These are phyloP conservation scores for Hyphopichia burtonii DNA, from an alignment of 1,139 yeast genomes.

Conservation along the genomic window DNA sequence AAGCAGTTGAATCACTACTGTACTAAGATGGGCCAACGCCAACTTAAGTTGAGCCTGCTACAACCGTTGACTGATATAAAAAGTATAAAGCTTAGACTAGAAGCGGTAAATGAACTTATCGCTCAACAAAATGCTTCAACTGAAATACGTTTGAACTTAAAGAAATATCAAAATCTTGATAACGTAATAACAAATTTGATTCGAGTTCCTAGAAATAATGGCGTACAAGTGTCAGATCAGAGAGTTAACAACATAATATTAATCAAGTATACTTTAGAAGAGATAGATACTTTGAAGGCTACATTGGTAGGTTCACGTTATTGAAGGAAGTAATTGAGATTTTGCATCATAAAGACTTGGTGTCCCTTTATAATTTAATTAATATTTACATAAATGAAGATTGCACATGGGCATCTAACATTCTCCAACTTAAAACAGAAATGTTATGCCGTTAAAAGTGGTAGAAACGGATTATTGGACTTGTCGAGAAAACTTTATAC, in stretches of 20 bases:
- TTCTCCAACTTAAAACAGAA: constrained; percentile 42
- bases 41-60: constrained; percentile 35
- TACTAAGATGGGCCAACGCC: constrained; percentile 46
- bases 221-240: constrained; percentile 25
- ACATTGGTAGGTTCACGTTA: constrained; percentile 15
- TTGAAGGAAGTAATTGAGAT: constrained; percentile 27
- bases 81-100: constrained; percentile 29
- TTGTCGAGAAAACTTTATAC: constrained; percentile 42
- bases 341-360: constrained; percentile 20
- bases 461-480: constrained; percentile 46
- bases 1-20: constrained; percentile 34
- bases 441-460: constrained; percentile 43
- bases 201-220: constrained; percentile 5
- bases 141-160: constrained; percentile 20
- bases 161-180: constrained; percentile 34
- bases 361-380: constrained; percentile 20
- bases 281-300: constrained; percentile 11
- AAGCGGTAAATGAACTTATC: constrained; percentile 32
- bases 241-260: constrained; percentile 36
- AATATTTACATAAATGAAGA: constrained; percentile 35
- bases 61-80: constrained; percentile 42
- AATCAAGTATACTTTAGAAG: constrained; percentile 28
- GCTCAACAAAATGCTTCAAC: constrained; percentile 13
- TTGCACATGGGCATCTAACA: constrained; percentile 37
- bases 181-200: constrained; percentile 23